These are phyloP conservation scores for Ustilago trichophora DNA, from an alignment of 1,284 basidiomycete species.

Conservation along the genomic window DNA sequence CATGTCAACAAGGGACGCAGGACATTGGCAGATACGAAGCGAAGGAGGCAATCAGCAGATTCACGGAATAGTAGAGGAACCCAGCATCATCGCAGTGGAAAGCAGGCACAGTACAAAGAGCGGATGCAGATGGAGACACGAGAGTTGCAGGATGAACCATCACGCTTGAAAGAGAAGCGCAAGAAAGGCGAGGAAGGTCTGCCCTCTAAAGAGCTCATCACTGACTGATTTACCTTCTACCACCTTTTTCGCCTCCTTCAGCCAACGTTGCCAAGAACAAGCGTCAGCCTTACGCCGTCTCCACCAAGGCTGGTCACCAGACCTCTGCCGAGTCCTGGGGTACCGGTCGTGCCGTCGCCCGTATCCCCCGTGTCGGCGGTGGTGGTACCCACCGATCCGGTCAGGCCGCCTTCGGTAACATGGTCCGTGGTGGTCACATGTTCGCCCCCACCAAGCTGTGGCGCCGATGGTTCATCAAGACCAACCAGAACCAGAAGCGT, in stretches of 20 bases:
- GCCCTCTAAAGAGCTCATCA: neutral
- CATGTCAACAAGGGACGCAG: too few relatives aligned
- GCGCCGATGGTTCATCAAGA: conserved; percentile 99
- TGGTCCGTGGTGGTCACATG: conserved; percentile 88
- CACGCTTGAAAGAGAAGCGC: too few relatives aligned
- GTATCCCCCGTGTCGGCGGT: conserved; percentile 99
- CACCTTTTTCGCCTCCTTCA: conserved; percentile 65
- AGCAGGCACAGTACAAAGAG: too few relatives aligned
- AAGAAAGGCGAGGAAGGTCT: neutral
- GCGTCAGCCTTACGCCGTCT: conserved; percentile 96
- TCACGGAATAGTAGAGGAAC: too few relatives aligned
- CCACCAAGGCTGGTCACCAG: conserved; percentile 98
- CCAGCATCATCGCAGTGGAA: too few relatives aligned
- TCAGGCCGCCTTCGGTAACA: conserved; percentile 89
- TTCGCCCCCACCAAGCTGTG: conserved; percentile 99
- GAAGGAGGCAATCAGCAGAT: too few relatives aligned
- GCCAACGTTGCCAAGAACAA: conserved; percentile 99
- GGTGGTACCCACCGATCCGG: conserved; percentile 98
- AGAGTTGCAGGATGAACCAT: too few relatives aligned
- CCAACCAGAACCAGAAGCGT: conserved; percentile 98
- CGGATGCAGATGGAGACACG: too few relatives aligned
- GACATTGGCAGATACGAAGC: too few relatives aligned
- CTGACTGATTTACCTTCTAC: conserved; percentile 3
- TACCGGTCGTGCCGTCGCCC: conserved; percentile 99
- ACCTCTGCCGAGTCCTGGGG: conserved; percentile 99